Conservation (phyloP, 2,329 filamentous ascomycete species). For the Dryadomyces quercus-mongolicae region DNA sequence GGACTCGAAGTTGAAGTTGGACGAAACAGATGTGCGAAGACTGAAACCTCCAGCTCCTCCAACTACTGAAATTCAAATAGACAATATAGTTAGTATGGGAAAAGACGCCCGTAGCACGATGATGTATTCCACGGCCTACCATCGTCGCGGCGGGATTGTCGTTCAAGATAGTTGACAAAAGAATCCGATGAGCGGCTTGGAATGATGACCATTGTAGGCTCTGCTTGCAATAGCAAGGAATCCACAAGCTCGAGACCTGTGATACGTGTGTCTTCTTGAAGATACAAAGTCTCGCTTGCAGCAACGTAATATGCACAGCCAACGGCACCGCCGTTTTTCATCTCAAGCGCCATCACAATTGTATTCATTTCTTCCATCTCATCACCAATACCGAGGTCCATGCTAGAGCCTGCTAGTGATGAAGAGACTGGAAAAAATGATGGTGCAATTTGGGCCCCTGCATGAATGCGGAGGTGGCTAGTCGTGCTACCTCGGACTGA, state of each 20-base stretch:
- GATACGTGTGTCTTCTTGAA: constrained; percentile 65
- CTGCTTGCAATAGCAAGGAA: constrained; percentile 39
- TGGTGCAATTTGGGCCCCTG: no score
- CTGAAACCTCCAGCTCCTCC: constrained; percentile 21
- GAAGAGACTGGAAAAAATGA: neutral
- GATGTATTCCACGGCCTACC: neutral
- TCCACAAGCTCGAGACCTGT: constrained; percentile 60
- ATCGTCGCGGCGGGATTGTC: neutral
- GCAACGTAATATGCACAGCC: constrained; percentile 79
- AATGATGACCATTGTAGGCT: constrained; percentile 44
- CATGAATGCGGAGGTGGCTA: neutral
- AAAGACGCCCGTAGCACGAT: neutral
- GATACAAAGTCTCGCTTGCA: constrained; percentile 53
- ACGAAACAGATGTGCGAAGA: constrained; percentile 55
- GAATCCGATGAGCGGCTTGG: constrained; percentile 31
- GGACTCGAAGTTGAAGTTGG: constrained; percentile 58
- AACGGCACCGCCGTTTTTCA: constrained; percentile 56
- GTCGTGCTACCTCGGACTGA: neutral
- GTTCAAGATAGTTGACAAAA: constrained; percentile 23
- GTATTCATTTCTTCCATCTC: constrained; percentile 38
- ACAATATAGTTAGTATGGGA: neutral
- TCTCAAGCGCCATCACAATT: constrained; percentile 68
- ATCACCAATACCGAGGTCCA: neutral
- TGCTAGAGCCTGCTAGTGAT: neutral
- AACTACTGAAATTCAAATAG: neutral